phyloP scores from a whole-genome alignment of 345 rosid genomes.

The Reutealis trisperma region DNA sequence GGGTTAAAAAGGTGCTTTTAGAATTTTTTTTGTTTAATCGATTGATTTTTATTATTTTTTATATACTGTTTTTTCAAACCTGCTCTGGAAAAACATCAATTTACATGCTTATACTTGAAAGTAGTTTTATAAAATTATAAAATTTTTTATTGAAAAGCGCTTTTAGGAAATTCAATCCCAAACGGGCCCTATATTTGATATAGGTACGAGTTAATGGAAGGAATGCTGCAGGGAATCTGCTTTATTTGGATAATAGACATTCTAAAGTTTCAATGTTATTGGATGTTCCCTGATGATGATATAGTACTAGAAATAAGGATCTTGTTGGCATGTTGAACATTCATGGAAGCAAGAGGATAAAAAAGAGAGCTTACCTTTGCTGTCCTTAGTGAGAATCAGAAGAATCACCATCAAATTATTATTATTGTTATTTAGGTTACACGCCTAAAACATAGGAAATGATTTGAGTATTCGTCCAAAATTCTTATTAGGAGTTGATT shows the following conservation, averaged over 20 bases:
- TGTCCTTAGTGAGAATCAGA: background rate
- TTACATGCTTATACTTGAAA: no score
- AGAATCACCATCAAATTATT: background rate
- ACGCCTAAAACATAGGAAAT: background rate
- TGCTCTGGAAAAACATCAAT: no score
- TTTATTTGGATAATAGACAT: background rate
- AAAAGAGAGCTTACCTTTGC: background rate
- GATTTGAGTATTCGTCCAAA: background rate
- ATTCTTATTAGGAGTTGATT: constrained; percentile 4
- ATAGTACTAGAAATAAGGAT: background rate
- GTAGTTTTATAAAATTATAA: no score
- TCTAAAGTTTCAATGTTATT: no score
- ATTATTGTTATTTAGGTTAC: background rate
- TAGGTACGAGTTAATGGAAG: background rate
- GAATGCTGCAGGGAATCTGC: background rate
- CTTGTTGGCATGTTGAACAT: background rate
- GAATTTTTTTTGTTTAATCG: no score
- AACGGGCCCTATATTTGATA: no score
- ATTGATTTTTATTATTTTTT: no score
- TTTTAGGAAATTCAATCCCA: no score
- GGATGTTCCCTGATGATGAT: background rate
- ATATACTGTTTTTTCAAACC: no score
- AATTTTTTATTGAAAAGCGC: no score
- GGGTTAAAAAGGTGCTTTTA: no score
- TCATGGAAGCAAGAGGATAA: background rate